Percentiles rank a stretch among this genome's conserved stretches.
Conservation (phyloP, 805 yeast species). For the Candida sakaeoensis region DNA sequence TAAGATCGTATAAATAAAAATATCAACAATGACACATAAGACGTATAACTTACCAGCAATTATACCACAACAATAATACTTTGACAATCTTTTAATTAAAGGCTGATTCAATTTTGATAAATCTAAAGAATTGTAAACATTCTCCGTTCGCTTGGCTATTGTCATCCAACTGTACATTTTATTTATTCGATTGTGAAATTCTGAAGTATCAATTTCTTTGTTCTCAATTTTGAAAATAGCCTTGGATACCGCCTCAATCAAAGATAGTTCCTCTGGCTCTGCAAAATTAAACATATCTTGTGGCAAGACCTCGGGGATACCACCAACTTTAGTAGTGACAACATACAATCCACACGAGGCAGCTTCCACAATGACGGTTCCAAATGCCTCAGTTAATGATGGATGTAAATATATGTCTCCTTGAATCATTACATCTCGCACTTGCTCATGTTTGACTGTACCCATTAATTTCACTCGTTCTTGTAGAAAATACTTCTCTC, state of each 20-base stretch:
- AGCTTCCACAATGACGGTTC: slow-evolving; percentile 95
- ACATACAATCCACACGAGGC: slow-evolving; percentile 93
- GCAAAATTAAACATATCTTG: slow-evolving; percentile 91
- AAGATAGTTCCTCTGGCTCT: slow-evolving; percentile 77
- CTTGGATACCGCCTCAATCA: slow-evolving; percentile 65
- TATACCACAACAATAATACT: slow-evolving; percentile 66
- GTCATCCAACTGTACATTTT: slow-evolving; percentile 90
- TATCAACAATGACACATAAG: slow-evolving; percentile 77
- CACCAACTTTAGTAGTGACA: slow-evolving; percentile 95
- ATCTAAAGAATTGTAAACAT: slow-evolving; percentile 60
- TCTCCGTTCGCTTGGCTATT: slow-evolving; percentile 81
- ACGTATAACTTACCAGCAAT: slow-evolving; percentile 87
- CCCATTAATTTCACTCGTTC: slow-evolving; percentile 86
- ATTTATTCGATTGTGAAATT: slow-evolving; percentile 73
- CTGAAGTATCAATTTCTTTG: slow-evolving; percentile 61
- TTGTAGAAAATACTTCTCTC: slow-evolving; percentile 80
- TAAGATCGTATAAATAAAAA: slow-evolving; percentile 56
- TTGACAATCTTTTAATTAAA: slow-evolving; percentile 54
- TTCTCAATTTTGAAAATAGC: slow-evolving; percentile 63
- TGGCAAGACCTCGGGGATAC: slow-evolving; percentile 95
- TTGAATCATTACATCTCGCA: slow-evolving; percentile 84
- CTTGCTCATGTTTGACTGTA: slow-evolving; percentile 86
- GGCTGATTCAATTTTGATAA: slow-evolving; percentile 44
- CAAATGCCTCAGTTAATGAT: slow-evolving; percentile 94
- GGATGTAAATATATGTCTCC: slow-evolving; percentile 96